Conservation (phyloP, 345 rosid genomes). For the Citrus unshiu region DNA sequence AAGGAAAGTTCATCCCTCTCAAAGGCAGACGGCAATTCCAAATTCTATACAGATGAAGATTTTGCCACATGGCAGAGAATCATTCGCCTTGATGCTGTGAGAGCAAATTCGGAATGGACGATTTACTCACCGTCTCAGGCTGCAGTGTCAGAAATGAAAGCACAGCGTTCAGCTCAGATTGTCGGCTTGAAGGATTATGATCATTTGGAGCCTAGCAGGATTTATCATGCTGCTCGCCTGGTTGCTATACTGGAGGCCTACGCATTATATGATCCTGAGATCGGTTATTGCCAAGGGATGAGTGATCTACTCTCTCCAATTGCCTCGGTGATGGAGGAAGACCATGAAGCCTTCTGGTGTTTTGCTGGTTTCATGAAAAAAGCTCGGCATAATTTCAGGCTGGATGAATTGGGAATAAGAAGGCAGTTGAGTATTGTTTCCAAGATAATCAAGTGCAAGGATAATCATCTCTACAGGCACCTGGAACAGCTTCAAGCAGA, state of each 20-base stretch:
- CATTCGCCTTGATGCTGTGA: conserved; percentile 86
- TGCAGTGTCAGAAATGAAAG: conserved; percentile 48
- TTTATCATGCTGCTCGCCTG: conserved; percentile 82
- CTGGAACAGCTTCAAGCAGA: conserved; percentile 88
- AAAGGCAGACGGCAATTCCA: conserved; percentile 27
- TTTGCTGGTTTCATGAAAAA: conserved; percentile 92
- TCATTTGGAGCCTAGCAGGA: conserved; percentile 73
- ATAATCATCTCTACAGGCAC: conserved; percentile 72
- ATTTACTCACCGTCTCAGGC: conserved; percentile 70
- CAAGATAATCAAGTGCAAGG: conserved; percentile 82
- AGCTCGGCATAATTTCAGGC: conserved; percentile 88
- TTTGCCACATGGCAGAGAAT: conserved; percentile 87
- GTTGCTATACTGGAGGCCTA: conserved; percentile 90
- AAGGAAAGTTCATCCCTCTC: conserved; percentile 29
- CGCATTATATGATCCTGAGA: conserved; percentile 76
- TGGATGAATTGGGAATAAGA: conserved; percentile 90
- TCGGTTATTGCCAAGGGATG: conserved; percentile 97
- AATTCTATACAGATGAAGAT: conserved; percentile 55
- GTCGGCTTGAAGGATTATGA: conserved; percentile 78
- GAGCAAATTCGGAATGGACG: conserved; percentile 82
- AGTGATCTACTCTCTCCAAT: conserved; percentile 89
- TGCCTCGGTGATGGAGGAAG: conserved; percentile 71
- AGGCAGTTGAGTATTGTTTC: conserved; percentile 77
- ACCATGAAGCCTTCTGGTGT: conserved; percentile 87
- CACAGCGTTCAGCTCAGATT: conserved; percentile 51